Base-by-base conservation (phyloP, 2,329 filamentous ascomycete genomes). In the Hypoxylon sp. region DNA sequence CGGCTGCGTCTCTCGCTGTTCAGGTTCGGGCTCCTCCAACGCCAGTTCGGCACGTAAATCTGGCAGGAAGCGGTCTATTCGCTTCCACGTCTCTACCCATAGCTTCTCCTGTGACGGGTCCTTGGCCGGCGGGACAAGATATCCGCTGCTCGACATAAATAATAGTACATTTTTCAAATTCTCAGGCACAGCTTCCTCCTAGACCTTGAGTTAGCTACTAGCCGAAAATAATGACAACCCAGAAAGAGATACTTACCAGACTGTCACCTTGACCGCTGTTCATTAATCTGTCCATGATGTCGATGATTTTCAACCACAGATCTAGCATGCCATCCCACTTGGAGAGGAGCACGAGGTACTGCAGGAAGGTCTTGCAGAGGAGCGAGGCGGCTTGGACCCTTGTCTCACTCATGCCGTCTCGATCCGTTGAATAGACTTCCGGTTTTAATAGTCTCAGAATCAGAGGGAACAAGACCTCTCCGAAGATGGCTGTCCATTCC, bases 131-230 rank as follows among this genome's bases (percentile, higher is more conserved):
- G 92, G 87, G 0, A 93, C 90, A 4, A 99, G 87, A 74, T 93
- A 94, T 36, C 92, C 94, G 55, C 91, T 94, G 77, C 91, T 96
- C 5, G 92, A 90, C 94, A 99, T 97, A 75, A 99, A 96, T 9
- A 99, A 85, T 23, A 98, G 84, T 57, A 98, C 94, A 72, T 99
- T 99, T 82, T 99, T 99, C 63, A 99, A 83, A 71, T 93, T 96
- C 80, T 99, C 96, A 0, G 93, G 92, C 2, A 98, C 94, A 11
- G 96, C 95, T 83, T 99, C 96, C 80, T 97, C 94, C 90, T 97
- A 73, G 67, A 74, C 4, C 17, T 30, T 3, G 1, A 2, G 17
- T 69, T 50, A 72, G 70, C 49, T 50, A 30, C 32, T 14, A 38
- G 21, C 69, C 52, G 36, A 62, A 30, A 43, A 25, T 46, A 53